phyloP scores from a whole-genome alignment of 2,329 filamentous ascomycete genomes.

The Stachybotrys echinatus region DNA sequence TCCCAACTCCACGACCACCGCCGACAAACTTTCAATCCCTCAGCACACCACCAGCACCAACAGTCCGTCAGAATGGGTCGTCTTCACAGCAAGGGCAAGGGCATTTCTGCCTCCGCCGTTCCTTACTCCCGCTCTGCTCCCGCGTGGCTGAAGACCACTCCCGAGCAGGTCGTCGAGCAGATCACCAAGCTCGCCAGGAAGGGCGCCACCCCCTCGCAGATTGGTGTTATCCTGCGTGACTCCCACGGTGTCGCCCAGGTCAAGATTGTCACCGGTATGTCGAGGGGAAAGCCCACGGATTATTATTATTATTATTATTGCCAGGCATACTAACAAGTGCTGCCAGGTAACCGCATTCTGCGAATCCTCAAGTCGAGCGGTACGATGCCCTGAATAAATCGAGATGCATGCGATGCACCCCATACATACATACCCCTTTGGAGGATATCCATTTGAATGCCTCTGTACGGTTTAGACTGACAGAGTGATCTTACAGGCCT shows the following conservation, averaged over 20 bases:
- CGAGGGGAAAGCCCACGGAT: no score
- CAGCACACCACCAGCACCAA: slow-evolving; percentile 29
- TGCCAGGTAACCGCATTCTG: slow-evolving; percentile 97
- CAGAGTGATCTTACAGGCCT: slow-evolving; percentile 93
- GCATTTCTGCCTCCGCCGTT: slow-evolving; percentile 91
- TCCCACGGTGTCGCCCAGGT: slow-evolving; percentile 97
- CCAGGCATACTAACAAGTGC: slow-evolving; percentile 36
- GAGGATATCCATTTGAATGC: slow-evolving; percentile 42
- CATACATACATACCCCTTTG: slow-evolving; percentile 17
- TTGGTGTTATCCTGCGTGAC: slow-evolving; percentile 97
- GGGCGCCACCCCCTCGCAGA: slow-evolving; percentile 97
- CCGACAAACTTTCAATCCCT: slow-evolving; percentile 20
- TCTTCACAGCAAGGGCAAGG: slow-evolving; percentile 99
- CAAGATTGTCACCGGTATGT: slow-evolving; percentile 91
- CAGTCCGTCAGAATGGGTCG: slow-evolving; percentile 73
- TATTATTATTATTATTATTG: no score
- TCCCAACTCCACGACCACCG: slow-evolving; percentile 18
- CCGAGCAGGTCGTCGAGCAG: slow-evolving; percentile 97
- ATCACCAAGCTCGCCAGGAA: slow-evolving; percentile 99
- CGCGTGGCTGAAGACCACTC: slow-evolving; percentile 97
- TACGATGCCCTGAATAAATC: slow-evolving; percentile 54
- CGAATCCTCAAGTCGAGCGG: slow-evolving; percentile 96
- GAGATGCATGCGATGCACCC: slow-evolving; percentile 16
- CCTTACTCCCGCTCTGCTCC: slow-evolving; percentile 93
- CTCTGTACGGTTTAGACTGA: slow-evolving; percentile 92